Evolutionary conservation across 768 basidiomycete species (phyloP), one percentile per base, ranked within the genome.

Genomic region (Mycena chlorophos): DNA sequence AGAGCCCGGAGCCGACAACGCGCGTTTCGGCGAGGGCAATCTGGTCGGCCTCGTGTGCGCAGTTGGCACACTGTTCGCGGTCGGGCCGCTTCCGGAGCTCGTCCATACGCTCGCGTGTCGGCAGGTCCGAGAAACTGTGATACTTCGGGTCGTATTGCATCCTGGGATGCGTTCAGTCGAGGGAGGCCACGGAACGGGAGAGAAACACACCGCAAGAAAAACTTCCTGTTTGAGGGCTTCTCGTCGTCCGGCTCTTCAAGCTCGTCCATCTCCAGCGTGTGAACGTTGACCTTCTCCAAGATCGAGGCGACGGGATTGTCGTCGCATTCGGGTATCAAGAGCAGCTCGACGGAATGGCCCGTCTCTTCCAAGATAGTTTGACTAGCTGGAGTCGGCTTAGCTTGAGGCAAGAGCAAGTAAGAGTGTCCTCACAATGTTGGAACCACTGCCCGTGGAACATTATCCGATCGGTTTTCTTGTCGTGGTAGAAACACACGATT

Each of bases 371-470:
- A 71, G 10, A 87, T 60, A 0, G 86, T 89, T 60, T 85, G 83
- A 19, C 77, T 75, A 1, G 53, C 60, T 61, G 46, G 13, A 27
- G 17, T 34, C 31, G n/a, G n/a, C n/a, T n/a, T 5, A 42, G 26
- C 12, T 1, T 16, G 19, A 29, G 30, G 30, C n/a, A 28, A 12
- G 30, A 4, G 23, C 45, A 12, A 29, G 0, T n/a, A 20, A 23
- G 22, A 16, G 50, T 1, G 43, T 3, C 29, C 22, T 16, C 4
- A 10, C 84, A 84, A 70, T 88, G 89, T 6, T 74, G 70, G 54
- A 83, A 76, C 89, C 89, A 91, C 53, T 87, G 85, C 1, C 79
- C 87, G 67, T 91, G 89, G 52, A 87, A 84, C 70, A 74, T 78
- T 63, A n/a, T 83, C 85, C 51, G 61, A 61, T 10, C 61, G 69